Conservation (phyloP, 148 eudicot species). For the Beta vulgaris region DNA sequence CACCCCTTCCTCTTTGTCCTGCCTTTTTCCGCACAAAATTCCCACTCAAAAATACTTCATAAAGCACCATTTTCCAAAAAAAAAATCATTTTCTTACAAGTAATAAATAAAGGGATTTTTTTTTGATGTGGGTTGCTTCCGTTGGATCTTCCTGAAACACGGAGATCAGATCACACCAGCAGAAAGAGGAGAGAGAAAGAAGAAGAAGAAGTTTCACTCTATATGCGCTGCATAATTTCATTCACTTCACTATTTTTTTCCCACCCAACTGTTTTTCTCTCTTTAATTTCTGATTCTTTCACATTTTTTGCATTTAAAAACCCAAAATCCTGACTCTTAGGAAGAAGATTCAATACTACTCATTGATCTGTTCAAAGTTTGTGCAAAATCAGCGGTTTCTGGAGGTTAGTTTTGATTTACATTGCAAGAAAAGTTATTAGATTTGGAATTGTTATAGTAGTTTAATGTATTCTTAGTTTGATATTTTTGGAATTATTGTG, state of each 20-base stretch:
- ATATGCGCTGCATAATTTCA: not conserved
- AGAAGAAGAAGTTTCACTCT: conserved; percentile 4
- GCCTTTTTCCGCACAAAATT: not conserved
- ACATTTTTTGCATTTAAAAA: conserved; percentile 10
- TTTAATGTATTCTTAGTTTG: conserved; percentile 10
- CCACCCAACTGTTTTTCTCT: conserved; percentile 11
- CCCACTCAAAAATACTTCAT: not conserved
- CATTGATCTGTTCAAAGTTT: conserved; percentile 5
- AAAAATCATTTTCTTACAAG: too few relatives aligned
- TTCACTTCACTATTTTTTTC: conserved; percentile 22
- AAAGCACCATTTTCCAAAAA: too few relatives aligned
- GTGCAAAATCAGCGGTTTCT: not conserved
- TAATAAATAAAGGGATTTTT: too few relatives aligned
- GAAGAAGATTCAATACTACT: not conserved
- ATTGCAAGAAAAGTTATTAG: not conserved
- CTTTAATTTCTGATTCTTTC: not conserved
- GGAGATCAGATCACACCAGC: conserved; percentile 32
- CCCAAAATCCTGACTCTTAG: not conserved
- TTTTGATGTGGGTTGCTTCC: conserved; percentile 24
- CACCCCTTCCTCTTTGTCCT: not conserved
- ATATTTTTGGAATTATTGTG: conserved; percentile 4
- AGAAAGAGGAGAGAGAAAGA: not conserved
- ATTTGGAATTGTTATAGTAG: conserved; percentile 6
- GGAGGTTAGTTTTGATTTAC: conserved; percentile 11
- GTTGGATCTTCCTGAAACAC: conserved; percentile 28